Conservation (phyloP, 768 basidiomycete genomes). For the Polyporus arcularius region DNA sequence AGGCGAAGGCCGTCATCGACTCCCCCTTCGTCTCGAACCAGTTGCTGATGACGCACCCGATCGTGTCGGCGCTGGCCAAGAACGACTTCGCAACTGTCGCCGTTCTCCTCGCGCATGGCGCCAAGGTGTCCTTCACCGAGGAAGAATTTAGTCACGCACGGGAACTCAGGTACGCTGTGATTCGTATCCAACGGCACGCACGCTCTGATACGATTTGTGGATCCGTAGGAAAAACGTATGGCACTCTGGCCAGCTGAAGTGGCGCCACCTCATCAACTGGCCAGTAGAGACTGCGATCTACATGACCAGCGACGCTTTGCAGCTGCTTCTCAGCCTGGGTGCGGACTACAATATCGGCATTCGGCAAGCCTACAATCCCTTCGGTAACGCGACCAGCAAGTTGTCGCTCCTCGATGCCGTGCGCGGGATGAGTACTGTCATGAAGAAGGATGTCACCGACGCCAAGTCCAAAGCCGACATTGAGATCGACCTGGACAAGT, state of each 20-base stretch:
- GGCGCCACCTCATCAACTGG: background rate
- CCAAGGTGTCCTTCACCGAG: slow-evolving; percentile 24
- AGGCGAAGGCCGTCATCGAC: slow-evolving; percentile 32
- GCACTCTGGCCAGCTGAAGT: background rate
- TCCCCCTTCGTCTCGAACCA: slow-evolving; percentile 21
- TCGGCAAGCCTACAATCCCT: background rate
- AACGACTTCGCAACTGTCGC: slow-evolving; percentile 30
- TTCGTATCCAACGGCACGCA: background rate
- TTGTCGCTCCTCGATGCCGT: slow-evolving; percentile 27
- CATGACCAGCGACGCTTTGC: slow-evolving; percentile 26
- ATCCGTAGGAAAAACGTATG: background rate
- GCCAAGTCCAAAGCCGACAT: slow-evolving; percentile 7
- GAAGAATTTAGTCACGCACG: slow-evolving; percentile 29
- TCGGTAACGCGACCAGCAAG: background rate
- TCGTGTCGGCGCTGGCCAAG: slow-evolving; percentile 29
- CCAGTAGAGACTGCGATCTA: slow-evolving; percentile 32
- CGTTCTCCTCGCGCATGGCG: slow-evolving; percentile 32
- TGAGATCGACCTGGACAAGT: background rate
- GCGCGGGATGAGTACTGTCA: slow-evolving; percentile 12
- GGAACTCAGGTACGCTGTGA: slow-evolving; percentile 20
- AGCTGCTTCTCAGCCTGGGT: slow-evolving; percentile 31
- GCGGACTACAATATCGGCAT: slow-evolving; percentile 24
- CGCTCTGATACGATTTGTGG: background rate
- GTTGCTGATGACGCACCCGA: slow-evolving; percentile 22
- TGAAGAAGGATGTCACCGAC: slow-evolving; percentile 22